Evolutionary conservation across 2,329 filamentous ascomycete genomes (phyloP), one percentile per base, ranked within the genome.

Genomic region (Beauveria pseudobassiana): DNA sequence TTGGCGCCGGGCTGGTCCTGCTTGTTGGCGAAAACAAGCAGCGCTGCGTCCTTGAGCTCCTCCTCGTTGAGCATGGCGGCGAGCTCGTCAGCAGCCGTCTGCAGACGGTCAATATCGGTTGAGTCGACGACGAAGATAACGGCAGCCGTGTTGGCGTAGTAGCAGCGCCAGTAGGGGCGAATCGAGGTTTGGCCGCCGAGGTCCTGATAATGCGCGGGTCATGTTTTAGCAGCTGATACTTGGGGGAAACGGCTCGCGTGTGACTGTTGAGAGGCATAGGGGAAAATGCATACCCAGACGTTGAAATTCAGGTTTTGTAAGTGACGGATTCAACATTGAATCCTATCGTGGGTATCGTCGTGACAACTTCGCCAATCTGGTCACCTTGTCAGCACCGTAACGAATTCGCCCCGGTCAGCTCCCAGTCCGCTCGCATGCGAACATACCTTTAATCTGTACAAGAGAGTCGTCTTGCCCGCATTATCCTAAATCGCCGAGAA

Each of bases 261-360:
- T 63, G 43, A 62, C 57, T 46, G 42, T 20, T 16, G 42, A 22
- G 40, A n/a, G 50, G 28, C 45, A 24, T 18, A 26, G 5, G 28
- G 40, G 26, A n/a, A 3, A 3, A 20, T 34, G 72, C 87, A 62
- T 87, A 91, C 89, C 95, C 95, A 99, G 71, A 99, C 95, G 73
- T 98, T 98, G 76, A 99, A 96, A 76, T 97, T 96, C 65, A 99
- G 84, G 74, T 97, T 98, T 93, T 93, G 82, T 99, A 99, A 69
- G 92, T 95, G 66, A 99, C 95, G 24, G 92, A 96, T 78, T 99
- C 95, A 70, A 99, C 95, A 75, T 99, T 99, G 82, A 99, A 99
- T 64, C 95, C 95, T 75, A 99, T 98, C 60, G 95, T 99, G 22
- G 95, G 95, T 82, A 98, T 98, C 70, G 95, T 99, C 64, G 95